phyloP scores from a whole-genome alignment of 306 rosid genomes.

The Bauhinia variegata region DNA sequence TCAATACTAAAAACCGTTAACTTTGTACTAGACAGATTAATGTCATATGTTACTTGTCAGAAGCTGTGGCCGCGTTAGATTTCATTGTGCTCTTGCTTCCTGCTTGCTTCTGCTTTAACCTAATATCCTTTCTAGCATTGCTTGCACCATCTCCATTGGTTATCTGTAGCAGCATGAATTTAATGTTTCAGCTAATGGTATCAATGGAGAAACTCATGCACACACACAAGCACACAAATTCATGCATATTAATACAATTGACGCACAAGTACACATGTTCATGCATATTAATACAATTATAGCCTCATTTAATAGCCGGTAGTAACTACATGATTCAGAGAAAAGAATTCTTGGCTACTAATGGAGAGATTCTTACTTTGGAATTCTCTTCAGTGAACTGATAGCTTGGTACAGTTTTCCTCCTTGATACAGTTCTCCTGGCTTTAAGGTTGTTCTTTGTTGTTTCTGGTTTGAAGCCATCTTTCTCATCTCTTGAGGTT shows the following conservation, averaged over 20 bases:
- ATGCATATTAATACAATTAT: too few relatives aligned
- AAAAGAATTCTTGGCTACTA: neutral
- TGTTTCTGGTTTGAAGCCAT: slow-evolving; percentile 40
- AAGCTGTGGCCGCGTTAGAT: slow-evolving; percentile 31
- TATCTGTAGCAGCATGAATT: slow-evolving; percentile 45
- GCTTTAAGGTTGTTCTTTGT: slow-evolving; percentile 48
- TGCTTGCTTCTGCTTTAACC: slow-evolving; percentile 43
- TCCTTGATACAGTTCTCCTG: slow-evolving; percentile 54
- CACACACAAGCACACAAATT: slow-evolving; percentile 9
- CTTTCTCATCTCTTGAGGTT: slow-evolving; percentile 43
- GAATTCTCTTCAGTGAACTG: slow-evolving; percentile 48
- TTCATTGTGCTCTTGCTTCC: slow-evolving; percentile 44
- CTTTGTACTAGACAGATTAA: slow-evolving; percentile 19
- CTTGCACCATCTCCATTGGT: slow-evolving; percentile 46
- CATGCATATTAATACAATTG: slow-evolving; percentile 13
- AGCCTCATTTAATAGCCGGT: too few relatives aligned
- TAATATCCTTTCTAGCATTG: slow-evolving; percentile 42
- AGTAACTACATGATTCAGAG: too few relatives aligned
- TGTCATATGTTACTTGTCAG: slow-evolving; percentile 30
- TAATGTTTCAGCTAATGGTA: slow-evolving; percentile 6
- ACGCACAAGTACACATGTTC: too few relatives aligned
- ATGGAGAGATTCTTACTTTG: slow-evolving; percentile 49
- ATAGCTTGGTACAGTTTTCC: slow-evolving; percentile 62
- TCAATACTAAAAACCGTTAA: slow-evolving; percentile 12
- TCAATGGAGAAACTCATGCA: neutral